These are phyloP conservation scores for Logfia minima DNA, from an alignment of 129 eudicot species.

Conservation along the genomic window DNA sequence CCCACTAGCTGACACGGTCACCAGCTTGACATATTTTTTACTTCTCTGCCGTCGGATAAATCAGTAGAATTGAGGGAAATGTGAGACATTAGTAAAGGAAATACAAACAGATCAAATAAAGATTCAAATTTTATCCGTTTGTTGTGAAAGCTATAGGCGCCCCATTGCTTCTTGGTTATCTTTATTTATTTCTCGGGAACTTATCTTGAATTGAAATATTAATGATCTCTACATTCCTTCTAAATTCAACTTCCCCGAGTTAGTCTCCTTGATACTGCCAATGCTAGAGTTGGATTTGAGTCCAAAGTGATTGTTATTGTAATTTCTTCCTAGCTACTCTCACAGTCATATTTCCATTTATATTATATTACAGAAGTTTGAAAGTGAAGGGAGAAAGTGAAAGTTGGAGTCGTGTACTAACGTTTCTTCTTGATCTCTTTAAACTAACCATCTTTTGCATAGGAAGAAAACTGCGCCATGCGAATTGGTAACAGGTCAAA, in stretches of 20 bases:
- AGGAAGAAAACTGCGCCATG: not conserved
- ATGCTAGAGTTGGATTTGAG: not conserved
- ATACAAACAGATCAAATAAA: not conserved
- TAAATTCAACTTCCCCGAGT: not conserved
- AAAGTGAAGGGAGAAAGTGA: not conserved
- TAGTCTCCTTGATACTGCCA: not conserved
- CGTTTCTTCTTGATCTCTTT: not conserved
- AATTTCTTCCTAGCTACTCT: not conserved
- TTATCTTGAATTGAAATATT: not conserved
- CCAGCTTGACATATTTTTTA: slow-evolving; percentile 85
- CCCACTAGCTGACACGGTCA: slow-evolving; percentile 91
- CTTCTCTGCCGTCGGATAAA: slow-evolving; percentile 63
- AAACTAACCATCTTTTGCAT: not conserved
- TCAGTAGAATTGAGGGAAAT: not conserved
- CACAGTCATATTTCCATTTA: too few relatives aligned
- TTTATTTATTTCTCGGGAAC: not conserved
- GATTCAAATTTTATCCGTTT: slow-evolving; percentile 58
- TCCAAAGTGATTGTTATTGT: not conserved
- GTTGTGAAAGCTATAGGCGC: too few relatives aligned
- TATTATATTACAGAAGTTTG: too few relatives aligned
- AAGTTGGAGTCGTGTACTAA: not conserved
- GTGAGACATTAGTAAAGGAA: not conserved
- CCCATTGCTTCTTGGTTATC: not conserved
- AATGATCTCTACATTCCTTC: not conserved
- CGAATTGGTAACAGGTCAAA: too few relatives aligned